phyloP scores from a whole-genome alignment of 192 early-diverging fungal genomes.

The Podila clonocystis region DNA sequence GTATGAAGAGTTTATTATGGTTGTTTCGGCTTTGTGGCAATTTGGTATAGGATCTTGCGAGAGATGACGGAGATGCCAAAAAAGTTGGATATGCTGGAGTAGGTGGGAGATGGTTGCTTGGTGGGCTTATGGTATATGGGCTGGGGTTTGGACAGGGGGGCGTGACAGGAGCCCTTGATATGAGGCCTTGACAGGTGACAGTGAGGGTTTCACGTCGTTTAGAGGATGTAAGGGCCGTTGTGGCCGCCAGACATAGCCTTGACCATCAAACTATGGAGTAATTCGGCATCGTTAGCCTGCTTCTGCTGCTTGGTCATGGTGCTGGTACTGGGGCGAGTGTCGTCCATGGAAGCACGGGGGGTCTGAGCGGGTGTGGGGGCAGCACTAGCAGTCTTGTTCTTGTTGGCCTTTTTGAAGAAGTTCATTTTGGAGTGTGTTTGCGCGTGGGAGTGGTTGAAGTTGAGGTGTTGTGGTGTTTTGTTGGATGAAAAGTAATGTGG shows the following conservation, averaged over 20 bases:
- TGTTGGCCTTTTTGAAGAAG: conserved; percentile 15
- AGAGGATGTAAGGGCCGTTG: conserved; percentile 26
- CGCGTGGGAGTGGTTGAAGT: background rate
- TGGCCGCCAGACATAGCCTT: conserved; percentile 13
- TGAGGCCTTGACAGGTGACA: background rate
- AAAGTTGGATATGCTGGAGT: background rate
- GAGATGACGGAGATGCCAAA: background rate
- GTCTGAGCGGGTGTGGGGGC: conserved; percentile 6
- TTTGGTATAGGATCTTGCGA: background rate
- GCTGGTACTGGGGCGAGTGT: background rate
- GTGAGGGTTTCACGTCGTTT: background rate
- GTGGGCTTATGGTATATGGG: background rate
- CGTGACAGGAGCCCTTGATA: background rate
- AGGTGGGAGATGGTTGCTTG: no score
- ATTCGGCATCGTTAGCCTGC: background rate
- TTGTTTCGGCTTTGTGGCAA: background rate
- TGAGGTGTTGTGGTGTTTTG: background rate
- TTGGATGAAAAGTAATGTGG: background rate
- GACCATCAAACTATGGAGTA: conserved; percentile 2
- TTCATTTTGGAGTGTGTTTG: background rate
- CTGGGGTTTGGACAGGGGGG: background rate
- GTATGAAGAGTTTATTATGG: background rate
- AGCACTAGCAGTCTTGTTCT: conserved; percentile 10
- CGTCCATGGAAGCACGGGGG: conserved; percentile 6
- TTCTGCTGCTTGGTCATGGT: conserved; percentile 3